A percentile compares a stretch with the other conserved stretches of the same genome.
These are phyloP conservation scores for Triangularia setosa DNA, from an alignment of 2,329 filamentous ascomycete species.

Conservation along the genomic window DNA sequence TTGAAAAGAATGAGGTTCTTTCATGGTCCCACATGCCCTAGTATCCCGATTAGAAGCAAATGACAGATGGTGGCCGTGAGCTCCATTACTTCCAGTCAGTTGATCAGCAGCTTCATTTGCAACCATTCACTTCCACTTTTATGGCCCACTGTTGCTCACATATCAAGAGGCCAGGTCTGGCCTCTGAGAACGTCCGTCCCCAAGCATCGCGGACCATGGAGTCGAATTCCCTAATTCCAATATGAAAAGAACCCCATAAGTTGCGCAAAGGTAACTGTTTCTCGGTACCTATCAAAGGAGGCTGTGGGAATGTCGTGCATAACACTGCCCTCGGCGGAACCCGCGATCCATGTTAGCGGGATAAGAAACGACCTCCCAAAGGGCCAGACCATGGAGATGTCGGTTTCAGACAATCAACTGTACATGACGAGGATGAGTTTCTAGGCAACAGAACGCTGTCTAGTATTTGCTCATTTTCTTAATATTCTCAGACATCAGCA, in stretches of 20 bases:
- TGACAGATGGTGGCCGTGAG: too few species aligned
- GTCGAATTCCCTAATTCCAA: background rate
- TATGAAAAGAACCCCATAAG: background rate
- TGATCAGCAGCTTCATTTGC: too few species aligned
- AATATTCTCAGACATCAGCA: background rate
- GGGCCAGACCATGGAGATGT: background rate
- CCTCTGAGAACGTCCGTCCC: background rate
- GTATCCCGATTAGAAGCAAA: too few species aligned
- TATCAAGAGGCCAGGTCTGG: background rate
- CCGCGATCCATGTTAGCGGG: background rate
- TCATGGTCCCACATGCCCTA: too few species aligned
- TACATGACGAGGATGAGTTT: background rate
- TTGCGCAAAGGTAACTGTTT: background rate
- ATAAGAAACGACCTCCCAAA: background rate
- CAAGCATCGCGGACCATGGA: background rate
- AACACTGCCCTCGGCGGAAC: conserved; percentile 1
- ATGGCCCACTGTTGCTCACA: background rate
- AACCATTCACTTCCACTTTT: too few species aligned
- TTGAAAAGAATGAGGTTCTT: background rate
- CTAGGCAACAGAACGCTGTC: background rate
- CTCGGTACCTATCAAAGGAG: background rate
- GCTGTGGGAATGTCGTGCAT: background rate
- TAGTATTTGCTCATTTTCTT: background rate
- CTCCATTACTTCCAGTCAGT: background rate
- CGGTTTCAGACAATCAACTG: background rate